Conservation (phyloP, 1,139 yeast genomes). For the Meyerozyma athensensis region DNA sequence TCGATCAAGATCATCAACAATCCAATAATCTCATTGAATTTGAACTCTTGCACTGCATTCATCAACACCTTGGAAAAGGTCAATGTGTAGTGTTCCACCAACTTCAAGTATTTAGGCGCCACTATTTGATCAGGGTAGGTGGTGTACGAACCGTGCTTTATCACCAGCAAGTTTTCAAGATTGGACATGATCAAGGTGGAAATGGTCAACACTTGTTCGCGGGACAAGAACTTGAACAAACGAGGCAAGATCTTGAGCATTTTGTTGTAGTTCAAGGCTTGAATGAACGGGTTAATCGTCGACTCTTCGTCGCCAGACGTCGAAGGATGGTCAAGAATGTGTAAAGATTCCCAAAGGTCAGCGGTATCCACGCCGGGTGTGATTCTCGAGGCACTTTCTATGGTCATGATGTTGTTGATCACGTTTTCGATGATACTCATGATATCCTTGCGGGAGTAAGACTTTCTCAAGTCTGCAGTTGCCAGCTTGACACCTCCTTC, state of each 20-base stretch:
- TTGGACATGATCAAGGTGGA: slow-evolving; percentile 79
- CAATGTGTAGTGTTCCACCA: slow-evolving; percentile 75
- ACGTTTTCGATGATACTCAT: slow-evolving; percentile 67
- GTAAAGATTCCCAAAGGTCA: slow-evolving; percentile 75
- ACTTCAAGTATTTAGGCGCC: slow-evolving; percentile 54
- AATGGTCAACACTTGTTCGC: slow-evolving; percentile 75
- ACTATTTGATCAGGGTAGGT: slow-evolving; percentile 50
- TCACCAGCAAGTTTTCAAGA: slow-evolving; percentile 74
- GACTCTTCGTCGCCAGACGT: slow-evolving; percentile 40
- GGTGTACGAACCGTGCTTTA: slow-evolving; percentile 73
- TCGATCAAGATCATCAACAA: slow-evolving; percentile 68
- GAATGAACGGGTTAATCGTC: slow-evolving; percentile 73
- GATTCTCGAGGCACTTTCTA: slow-evolving; percentile 81
- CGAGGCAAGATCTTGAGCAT: slow-evolving; percentile 88
- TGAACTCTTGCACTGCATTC: slow-evolving; percentile 78
- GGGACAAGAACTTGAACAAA: slow-evolving; percentile 73
- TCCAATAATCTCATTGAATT: slow-evolving; percentile 79
- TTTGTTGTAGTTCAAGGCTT: slow-evolving; percentile 79
- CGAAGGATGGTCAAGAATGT: slow-evolving; percentile 51
- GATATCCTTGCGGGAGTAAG: slow-evolving; percentile 38
- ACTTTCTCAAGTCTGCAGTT: neutral
- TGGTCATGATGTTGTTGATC: slow-evolving; percentile 69
- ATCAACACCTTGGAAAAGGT: slow-evolving; percentile 85
- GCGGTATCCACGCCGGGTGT: slow-evolving; percentile 49
- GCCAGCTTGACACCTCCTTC: slow-evolving; percentile 9